These are phyloP conservation scores for Coemansia sp. DNA, from an alignment of 192 early-diverging fungal species.

Conservation along the genomic window DNA sequence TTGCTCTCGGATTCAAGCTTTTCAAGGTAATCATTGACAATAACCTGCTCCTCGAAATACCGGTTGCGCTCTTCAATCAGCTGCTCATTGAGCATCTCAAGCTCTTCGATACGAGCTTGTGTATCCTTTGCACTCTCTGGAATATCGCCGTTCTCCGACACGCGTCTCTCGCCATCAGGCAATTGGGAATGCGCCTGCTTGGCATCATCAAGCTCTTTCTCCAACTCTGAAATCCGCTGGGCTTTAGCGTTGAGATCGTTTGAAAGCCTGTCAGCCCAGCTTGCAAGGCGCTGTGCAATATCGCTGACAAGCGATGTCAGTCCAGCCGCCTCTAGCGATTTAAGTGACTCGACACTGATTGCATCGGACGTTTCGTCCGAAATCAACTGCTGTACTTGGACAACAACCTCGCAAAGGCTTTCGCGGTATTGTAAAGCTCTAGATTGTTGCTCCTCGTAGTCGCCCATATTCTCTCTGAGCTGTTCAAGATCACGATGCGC, in stretches of 20 bases:
- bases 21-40: conserved; percentile 45
- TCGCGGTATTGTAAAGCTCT: conserved; percentile 8
- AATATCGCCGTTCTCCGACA: neutral
- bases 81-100: conserved; percentile 56
- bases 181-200: conserved; percentile 4
- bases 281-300: neutral
- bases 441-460: conserved; percentile 26
- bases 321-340: conserved; percentile 1
- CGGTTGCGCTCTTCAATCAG: conserved; percentile 56
- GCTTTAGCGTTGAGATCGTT: conserved; percentile 8
- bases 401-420: conserved; percentile 6
- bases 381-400: conserved; percentile 5
- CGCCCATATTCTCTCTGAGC: conserved; percentile 32
- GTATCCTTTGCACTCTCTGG: conserved; percentile 36
- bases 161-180: neutral
- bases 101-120: conserved; percentile 57
- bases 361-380: conserved; percentile 7
- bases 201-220: conserved; percentile 2
- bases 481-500: conserved; percentile 37
- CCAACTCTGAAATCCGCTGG: conserved; percentile 6
- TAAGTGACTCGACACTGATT: neutral
- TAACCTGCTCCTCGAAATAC: conserved; percentile 16
- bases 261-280: conserved; percentile 8
- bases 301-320: neutral
- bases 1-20: conserved; percentile 71